Evolutionary conservation across 1,284 basidiomycete genomes (phyloP).

Genomic region (Moesziomyces antarcticus): DNA sequence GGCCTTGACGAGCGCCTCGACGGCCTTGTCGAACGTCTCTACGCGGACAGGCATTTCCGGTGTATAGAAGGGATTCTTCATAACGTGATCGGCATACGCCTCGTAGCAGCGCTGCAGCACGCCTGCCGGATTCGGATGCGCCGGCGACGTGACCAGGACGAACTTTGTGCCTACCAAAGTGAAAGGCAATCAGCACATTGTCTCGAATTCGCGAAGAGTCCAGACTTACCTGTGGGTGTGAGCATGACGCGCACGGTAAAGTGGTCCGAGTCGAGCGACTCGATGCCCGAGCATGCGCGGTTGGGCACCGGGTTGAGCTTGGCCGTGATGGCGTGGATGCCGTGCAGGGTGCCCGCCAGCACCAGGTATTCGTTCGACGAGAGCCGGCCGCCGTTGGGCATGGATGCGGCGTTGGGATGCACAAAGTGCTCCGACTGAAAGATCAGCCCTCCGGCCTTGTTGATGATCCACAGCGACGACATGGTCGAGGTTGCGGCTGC

Average conservation of each 20-base stretch:
- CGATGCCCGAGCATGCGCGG: slow-evolving; percentile 77
- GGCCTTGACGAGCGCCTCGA: slow-evolving; percentile 52
- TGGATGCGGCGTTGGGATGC: slow-evolving; percentile 37
- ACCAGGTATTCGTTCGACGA: slow-evolving; percentile 98
- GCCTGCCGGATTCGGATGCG: slow-evolving; percentile 73
- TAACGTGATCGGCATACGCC: slow-evolving; percentile 89
- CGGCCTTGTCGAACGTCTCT: slow-evolving; percentile 82
- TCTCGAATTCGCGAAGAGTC: background rate
- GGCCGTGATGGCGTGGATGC: slow-evolving; percentile 96
- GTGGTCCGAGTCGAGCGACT: slow-evolving; percentile 91
- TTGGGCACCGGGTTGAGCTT: slow-evolving; percentile 80
- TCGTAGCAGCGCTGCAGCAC: slow-evolving; percentile 82
- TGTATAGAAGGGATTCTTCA: slow-evolving; percentile 99
- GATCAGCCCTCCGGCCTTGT: slow-evolving; percentile 96
- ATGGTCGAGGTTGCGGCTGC: slow-evolving; percentile 19
- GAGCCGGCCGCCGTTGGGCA: slow-evolving; percentile 54
- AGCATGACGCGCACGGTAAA: slow-evolving; percentile 90
- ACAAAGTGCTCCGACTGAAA: slow-evolving; percentile 84
- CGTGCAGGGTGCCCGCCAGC: slow-evolving; percentile 94
- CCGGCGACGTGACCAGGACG: slow-evolving; percentile 84
- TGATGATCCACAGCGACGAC: slow-evolving; percentile 86
- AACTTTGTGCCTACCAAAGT: slow-evolving; percentile 89
- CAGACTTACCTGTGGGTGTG: slow-evolving; percentile 84
- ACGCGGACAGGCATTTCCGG: slow-evolving; percentile 98
- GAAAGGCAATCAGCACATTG: background rate